A percentile compares a stretch with the other conserved stretches of the same genome.
phyloP scores from a whole-genome alignment of 495 filamentous ascomycete species.

The Jackrogersella minutella region DNA sequence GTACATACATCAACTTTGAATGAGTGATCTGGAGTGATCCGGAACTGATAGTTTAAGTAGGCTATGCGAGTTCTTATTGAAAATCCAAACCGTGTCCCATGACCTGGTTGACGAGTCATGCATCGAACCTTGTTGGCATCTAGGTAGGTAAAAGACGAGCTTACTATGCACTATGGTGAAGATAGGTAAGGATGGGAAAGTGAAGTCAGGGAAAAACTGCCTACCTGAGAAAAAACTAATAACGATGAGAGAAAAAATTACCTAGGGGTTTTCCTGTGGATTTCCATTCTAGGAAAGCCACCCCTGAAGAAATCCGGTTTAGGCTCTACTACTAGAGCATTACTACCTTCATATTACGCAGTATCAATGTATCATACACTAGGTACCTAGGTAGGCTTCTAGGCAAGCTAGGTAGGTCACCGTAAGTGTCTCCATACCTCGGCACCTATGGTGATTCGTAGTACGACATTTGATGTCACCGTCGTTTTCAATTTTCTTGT shows the following conservation, averaged over 20 bases:
- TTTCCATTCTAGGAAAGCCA: neutral
- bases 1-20: neutral
- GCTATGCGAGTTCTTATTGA: neutral
- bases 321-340: too few relatives aligned
- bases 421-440: neutral
- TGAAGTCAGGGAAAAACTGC: neutral
- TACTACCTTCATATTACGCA: too few relatives aligned
- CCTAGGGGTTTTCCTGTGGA: neutral
- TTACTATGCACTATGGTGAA: too few relatives aligned
- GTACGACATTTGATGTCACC: constrained; percentile 10
- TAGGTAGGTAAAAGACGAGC: too few relatives aligned
- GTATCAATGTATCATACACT: too few relatives aligned
- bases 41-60: neutral
- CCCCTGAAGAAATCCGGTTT: neutral
- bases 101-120: constrained; percentile 3
- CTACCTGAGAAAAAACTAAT: neutral
- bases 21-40: neutral
- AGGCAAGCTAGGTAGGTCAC: neutral
- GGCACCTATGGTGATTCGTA: too few relatives aligned
- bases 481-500: constrained; percentile 11
- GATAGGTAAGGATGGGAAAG: neutral
- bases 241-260: neutral
- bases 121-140: neutral
- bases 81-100: neutral
- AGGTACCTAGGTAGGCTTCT: too few relatives aligned